Base-by-base conservation (phyloP, 2,329 filamentous ascomycete species). In the Xylariaceae sp. region DNA sequence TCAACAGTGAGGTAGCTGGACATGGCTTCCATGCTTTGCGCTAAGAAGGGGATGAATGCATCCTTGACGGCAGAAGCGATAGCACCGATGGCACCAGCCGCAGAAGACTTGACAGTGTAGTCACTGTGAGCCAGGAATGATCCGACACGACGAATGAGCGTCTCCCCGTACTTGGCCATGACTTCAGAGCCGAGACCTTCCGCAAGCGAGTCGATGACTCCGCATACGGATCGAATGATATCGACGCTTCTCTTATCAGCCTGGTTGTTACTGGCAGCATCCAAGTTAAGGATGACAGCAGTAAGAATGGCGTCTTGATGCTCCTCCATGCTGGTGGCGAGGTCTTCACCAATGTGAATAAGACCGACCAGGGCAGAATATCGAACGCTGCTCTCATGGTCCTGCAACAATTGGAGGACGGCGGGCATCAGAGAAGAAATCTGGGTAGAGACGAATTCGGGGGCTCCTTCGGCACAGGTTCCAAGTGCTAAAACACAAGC, bases 391-490 rank as follows among this genome's bases (percentile, higher is more conserved):
- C 86, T 82, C 66, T 95, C 89, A n/a, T 84, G 80, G 72, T 99
- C 94, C 71, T 91, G 82, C 45, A 99, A 84, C 7, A 97, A 82
- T 69, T 85, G 86, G 59, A 97, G 81, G 60, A 97, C 86, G 67
- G 90, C 82, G 53, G 94, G 94, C 73, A 97, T 85, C 66, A 97
- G 88, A 65, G 88, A 84, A 70, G 88, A 82, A 63, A 97, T 84
- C 76, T 99, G 94, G 17, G 92, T 96, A 64, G 90, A 91, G 71
- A 97, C 92, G 76, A 97, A 99, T 74, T 99, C 94, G 13, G 94
- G 94, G 35, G 94, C 93, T 68, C 94, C 94, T 79, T 97, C 94
- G 56, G 96, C 93, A 68, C 90, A 93, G 79, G 93, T 95, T 61
- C 93, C 93, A 4, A 99, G 83, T 53, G 93, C 88, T 63, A 97